Conservation (phyloP, 2,329 filamentous ascomycete genomes). For the Thermoascus crustaceus region DNA sequence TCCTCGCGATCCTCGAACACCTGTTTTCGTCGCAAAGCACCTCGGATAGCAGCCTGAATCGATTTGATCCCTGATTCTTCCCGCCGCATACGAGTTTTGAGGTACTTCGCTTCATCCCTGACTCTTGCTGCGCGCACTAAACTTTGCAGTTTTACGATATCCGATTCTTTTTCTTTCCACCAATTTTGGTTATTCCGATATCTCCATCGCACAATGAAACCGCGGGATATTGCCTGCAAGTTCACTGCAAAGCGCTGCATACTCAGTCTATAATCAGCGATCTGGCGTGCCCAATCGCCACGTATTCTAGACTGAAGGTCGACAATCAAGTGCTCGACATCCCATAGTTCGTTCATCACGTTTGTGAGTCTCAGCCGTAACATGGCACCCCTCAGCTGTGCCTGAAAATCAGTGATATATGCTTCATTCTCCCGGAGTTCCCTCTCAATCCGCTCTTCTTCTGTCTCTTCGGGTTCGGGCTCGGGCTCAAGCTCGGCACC, state of each 20-base stretch:
- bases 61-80: constrained; percentile 38
- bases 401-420: constrained; percentile 70
- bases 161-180: constrained; percentile 63
- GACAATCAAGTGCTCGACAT: constrained; percentile 66
- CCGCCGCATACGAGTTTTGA: constrained; percentile 31
- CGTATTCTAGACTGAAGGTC: constrained; percentile 81
- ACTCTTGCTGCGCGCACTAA: constrained; percentile 55
- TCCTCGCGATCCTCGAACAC: constrained; percentile 49
- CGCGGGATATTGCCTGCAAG: constrained; percentile 71
- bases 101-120: constrained; percentile 34
- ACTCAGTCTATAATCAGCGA: constrained; percentile 69
- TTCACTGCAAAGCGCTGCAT: constrained; percentile 75
- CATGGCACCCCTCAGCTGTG: constrained; percentile 74
- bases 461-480: constrained; percentile 69
- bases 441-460: constrained; percentile 78
- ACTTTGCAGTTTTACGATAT: constrained; percentile 74
- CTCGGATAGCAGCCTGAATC: constrained; percentile 50
- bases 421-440: constrained; percentile 71
- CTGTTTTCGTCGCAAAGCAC: constrained; percentile 35
- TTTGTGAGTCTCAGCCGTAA: constrained; percentile 67
- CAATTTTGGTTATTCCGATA: constrained; percentile 57
- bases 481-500: constrained; percentile 73
- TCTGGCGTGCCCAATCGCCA: constrained; percentile 77
- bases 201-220: constrained; percentile 61
- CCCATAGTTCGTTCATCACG: constrained; percentile 85